These are phyloP conservation scores for Panicum miliaceum DNA, from an alignment of 176 grass and related monocot species.

Conservation along the genomic window DNA sequence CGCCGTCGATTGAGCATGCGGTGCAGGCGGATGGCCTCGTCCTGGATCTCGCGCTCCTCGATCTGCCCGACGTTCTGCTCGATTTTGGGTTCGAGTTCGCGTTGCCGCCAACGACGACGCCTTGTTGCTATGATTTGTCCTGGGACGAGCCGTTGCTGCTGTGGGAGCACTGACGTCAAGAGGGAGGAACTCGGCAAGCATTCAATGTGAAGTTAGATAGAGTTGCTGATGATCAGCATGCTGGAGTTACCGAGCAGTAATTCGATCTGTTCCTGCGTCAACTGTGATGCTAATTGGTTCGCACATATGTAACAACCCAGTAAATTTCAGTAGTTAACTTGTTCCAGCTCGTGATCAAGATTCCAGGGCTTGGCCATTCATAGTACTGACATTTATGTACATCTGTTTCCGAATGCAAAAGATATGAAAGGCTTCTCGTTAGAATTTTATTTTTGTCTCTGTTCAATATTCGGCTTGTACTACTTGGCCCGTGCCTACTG, in stretches of 20 bases:
- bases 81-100: constrained; percentile 37
- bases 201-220: constrained; percentile 11
- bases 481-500: neutral
- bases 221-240: neutral
- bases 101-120: constrained; percentile 12
- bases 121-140: constrained; percentile 10
- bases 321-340: neutral
- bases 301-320: constrained; percentile 10
- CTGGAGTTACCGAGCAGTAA: neutral
- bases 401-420: neutral
- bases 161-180: constrained; percentile 50
- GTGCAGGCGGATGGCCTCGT: neutral
- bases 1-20: neutral
- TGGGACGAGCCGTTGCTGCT: constrained; percentile 50
- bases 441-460: neutral
- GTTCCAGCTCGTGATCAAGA: neutral
- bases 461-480: neutral
- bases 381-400: neutral
- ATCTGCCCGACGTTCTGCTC: constrained; percentile 37
- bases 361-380: neutral
- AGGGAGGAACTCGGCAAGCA: neutral
- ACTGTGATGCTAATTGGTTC: neutral
- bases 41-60: constrained; percentile 40
- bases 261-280: neutral
- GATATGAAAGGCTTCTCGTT: neutral